Evolutionary conservation across 192 early-diverging fungal species (phyloP).

Genomic region (Powellomyces hirtus): DNA sequence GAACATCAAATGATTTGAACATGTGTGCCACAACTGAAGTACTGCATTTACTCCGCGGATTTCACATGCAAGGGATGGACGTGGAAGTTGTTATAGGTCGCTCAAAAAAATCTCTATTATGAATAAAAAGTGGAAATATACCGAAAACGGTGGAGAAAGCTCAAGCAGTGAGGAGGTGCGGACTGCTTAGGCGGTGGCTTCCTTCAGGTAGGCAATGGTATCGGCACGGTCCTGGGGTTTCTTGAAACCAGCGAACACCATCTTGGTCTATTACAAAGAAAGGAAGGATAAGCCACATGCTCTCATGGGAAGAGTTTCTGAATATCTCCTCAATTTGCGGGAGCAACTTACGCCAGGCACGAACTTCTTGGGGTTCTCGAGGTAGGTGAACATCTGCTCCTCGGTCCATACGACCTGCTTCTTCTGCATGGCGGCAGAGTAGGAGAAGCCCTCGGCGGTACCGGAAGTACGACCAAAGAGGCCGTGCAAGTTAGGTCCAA

Average conservation of each 20-base stretch:
- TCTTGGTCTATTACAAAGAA: slow-evolving; percentile 67
- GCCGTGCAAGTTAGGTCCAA: slow-evolving; percentile 94
- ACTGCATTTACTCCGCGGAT: too few species aligned
- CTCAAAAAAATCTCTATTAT: too few species aligned
- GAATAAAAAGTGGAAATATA: too few species aligned
- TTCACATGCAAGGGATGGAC: too few species aligned
- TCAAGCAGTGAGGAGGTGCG: too few species aligned
- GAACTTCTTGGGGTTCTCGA: slow-evolving; percentile 97
- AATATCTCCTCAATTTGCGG: not conserved
- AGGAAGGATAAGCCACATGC: slow-evolving; percentile 51
- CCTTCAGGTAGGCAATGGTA: slow-evolving; percentile 91
- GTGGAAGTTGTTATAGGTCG: too few species aligned
- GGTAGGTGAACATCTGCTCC: slow-evolving; percentile 91
- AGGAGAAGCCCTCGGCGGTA: slow-evolving; percentile 79
- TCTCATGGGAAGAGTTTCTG: not conserved
- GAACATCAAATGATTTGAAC: too few species aligned
- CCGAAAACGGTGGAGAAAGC: too few species aligned
- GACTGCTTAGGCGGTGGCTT: slow-evolving; percentile 47
- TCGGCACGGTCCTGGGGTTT: slow-evolving; percentile 66
- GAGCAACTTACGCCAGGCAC: slow-evolving; percentile 42
- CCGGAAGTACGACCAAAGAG: slow-evolving; percentile 90
- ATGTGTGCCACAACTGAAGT: too few species aligned
- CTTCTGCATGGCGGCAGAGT: slow-evolving; percentile 90
- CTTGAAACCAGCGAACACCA: slow-evolving; percentile 96
- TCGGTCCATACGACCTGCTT: slow-evolving; percentile 84